Evolutionary conservation across 768 basidiomycete species (phyloP).

Genomic region (Hygrocybe punicea): DNA sequence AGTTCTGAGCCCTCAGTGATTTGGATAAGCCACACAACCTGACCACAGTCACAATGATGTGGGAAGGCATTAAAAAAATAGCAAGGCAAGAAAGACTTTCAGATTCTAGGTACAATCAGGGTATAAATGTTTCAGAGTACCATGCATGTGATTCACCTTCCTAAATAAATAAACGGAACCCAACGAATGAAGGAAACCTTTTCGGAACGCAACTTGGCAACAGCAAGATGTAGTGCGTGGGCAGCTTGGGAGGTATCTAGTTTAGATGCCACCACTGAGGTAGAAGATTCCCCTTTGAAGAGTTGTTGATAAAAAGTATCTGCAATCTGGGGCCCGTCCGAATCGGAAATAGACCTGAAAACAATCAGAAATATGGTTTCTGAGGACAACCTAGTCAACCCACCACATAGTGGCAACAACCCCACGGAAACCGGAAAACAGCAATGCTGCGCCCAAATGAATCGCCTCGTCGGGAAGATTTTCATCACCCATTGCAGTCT

Average conservation of each 20-base stretch:
- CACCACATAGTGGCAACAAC: slow-evolving; percentile 47
- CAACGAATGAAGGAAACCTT: slow-evolving; percentile 13
- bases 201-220: slow-evolving; percentile 14
- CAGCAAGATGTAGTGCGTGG: slow-evolving; percentile 22
- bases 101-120: too few species aligned
- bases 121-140: too few species aligned
- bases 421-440: slow-evolving; percentile 29
- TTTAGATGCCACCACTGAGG: neutral
- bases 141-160: slow-evolving; percentile 12
- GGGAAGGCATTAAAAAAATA: neutral
- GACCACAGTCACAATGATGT: too few species aligned
- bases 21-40: too few species aligned
- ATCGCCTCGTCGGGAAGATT: slow-evolving; percentile 27
- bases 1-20: too few species aligned
- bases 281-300: slow-evolving; percentile 8
- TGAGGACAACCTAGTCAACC: neutral
- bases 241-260: slow-evolving; percentile 13
- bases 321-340: slow-evolving; percentile 32
- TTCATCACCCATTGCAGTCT: slow-evolving; percentile 38
- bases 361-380: neutral
- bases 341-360: slow-evolving; percentile 29
- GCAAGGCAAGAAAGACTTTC: too few species aligned
- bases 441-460: slow-evolving; percentile 43
- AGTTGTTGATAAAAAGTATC: slow-evolving; percentile 29
- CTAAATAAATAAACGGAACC: slow-evolving; percentile 25